Percentiles rank a stretch among this genome's conserved stretches.
Conservation (phyloP, 164 flowering plant species). For the Nymphaea thermarum region DNA sequence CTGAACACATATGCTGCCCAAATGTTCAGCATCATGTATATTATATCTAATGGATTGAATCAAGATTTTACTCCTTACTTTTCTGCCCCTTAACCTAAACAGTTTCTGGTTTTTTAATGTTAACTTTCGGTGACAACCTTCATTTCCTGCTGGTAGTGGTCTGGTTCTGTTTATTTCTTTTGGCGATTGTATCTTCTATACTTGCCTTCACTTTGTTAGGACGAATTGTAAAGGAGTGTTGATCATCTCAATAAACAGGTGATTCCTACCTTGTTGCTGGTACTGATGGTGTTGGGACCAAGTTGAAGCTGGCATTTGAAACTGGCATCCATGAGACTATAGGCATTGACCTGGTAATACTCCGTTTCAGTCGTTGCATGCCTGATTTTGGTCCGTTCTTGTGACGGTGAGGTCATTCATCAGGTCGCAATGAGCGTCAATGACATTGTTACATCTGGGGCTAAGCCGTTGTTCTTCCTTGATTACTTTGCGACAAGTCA, state of each 20-base stretch:
- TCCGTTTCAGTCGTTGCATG: neutral
- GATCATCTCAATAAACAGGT: slow-evolving; percentile 33
- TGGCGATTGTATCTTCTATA: too few relatives aligned
- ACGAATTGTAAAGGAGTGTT: neutral
- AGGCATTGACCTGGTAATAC: slow-evolving; percentile 87
- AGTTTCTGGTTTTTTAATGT: too few relatives aligned
- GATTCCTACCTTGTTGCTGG: slow-evolving; percentile 98
- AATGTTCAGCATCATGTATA: too few relatives aligned
- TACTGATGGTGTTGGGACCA: slow-evolving; percentile 98
- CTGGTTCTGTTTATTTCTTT: too few relatives aligned
- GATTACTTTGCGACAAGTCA: slow-evolving; percentile 95
- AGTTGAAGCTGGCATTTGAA: slow-evolving; percentile 95
- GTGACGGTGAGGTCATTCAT: slow-evolving; percentile 1
- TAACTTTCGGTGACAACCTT: too few relatives aligned
- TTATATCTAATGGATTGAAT: too few relatives aligned
- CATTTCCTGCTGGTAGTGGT: too few relatives aligned
- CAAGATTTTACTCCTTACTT: too few relatives aligned
- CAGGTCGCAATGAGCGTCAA: slow-evolving; percentile 99
- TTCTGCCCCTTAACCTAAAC: too few relatives aligned
- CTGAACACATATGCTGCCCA: too few relatives aligned
- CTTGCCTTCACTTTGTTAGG: neutral
- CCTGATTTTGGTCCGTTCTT: neutral
- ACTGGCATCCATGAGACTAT: slow-evolving; percentile 92
- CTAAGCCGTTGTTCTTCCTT: slow-evolving; percentile 88
- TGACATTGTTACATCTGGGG: slow-evolving; percentile 96